Base-by-base conservation (phyloP, 495 filamentous ascomycete genomes). In the Ramalina intermedia region DNA sequence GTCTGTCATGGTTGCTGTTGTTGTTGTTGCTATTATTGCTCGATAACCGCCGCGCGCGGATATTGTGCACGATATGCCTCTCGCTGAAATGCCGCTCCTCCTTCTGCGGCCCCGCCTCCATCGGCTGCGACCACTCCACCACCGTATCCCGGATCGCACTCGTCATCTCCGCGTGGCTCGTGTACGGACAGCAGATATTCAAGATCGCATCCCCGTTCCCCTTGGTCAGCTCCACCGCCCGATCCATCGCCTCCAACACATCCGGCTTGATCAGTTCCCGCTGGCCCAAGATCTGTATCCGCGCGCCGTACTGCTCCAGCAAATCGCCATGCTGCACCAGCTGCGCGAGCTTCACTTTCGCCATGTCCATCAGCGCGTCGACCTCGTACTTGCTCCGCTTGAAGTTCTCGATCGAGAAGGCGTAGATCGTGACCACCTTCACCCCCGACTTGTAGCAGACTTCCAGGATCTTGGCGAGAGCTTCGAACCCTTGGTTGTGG, bases 331-430 rank as follows among this genome's bases (percentile, higher is more conserved):
- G 91, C 59, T 96, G 87, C 11, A 82, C 76, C 59, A 98, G 71
- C 58, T 98, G 91, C 18, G 79, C 74, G 13, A 98, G 73, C 68
- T 95, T 96, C 49, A 90, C 76, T 67, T 94, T 94, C 33, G 89
- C 90, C 73, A 98, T 93, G 55, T 94, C 85, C 91, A 98, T 98
- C 44, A 98, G 69, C 14, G 85, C 87, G 63, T 95, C 88, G 29
- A 98, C 93, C 63, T 98, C 91, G 66, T 94, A 90, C 62, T 88
- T 89, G n/a, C 87, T 89, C 5, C 91, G 79, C 63, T 96, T 94
- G 71, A 96, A 98, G 68, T 98, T 98, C 66, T 96, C 91, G 61
- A 96, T 94, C 57, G 85, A 91, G 71, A 98, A 98, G 4, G 91
- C 91, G 65, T 96, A 98, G 46, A 98, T 85, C 0, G 91, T 96